Conservation (phyloP, 2,329 filamentous ascomycete species). For the Alternaria panax region DNA sequence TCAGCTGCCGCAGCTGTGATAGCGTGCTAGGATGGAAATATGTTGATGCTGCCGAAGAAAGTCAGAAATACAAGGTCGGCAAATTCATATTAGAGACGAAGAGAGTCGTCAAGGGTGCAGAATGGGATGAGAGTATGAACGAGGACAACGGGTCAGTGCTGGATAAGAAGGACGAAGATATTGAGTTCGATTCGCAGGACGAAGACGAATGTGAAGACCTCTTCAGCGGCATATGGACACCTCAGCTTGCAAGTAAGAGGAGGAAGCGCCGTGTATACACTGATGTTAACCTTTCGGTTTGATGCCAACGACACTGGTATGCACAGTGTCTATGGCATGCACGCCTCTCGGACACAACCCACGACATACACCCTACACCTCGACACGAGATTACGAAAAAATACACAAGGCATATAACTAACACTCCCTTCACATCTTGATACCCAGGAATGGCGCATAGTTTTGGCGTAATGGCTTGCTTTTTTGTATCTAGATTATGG, state of each 20-base stretch:
- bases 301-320: background rate
- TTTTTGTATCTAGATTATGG: background rate
- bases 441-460: background rate
- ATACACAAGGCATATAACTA: background rate
- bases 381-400: background rate
- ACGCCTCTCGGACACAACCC: background rate
- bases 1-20: constrained; percentile 64
- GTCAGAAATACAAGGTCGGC: constrained; percentile 70
- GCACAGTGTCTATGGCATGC: background rate
- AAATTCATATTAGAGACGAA: constrained; percentile 71
- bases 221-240: constrained; percentile 68
- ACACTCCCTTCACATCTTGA: background rate
- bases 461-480: background rate
- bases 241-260: constrained; percentile 58
- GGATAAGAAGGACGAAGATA: constrained; percentile 36
- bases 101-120: constrained; percentile 58
- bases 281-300: constrained; percentile 1
- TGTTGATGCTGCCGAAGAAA: constrained; percentile 66
- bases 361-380: background rate
- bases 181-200: constrained; percentile 70
- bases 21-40: constrained; percentile 71
- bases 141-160: constrained; percentile 19
- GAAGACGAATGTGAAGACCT: constrained; percentile 72
- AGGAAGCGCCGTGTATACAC: constrained; percentile 19
- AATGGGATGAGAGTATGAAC: constrained; percentile 58